Percentiles rank a stretch among this genome's conserved stretches.
Conservation (phyloP, 805 yeast species). For the Saturnispora sanitii region DNA sequence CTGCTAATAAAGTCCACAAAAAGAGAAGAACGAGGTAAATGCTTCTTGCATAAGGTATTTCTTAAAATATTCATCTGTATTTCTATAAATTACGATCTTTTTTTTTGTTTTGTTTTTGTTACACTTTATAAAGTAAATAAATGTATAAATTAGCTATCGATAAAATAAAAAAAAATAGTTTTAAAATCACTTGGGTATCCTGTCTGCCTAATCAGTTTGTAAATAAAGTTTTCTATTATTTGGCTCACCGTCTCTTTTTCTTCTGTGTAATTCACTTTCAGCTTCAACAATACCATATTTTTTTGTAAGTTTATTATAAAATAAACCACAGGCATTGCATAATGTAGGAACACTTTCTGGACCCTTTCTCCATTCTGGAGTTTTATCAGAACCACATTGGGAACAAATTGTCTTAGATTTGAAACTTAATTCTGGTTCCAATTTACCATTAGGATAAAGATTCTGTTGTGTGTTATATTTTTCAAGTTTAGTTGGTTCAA, state of each 20-base stretch:
- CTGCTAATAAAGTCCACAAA: constrained; percentile 16
- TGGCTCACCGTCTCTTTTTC: constrained; percentile 24
- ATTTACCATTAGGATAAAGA: constrained; percentile 26
- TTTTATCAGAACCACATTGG: constrained; percentile 65
- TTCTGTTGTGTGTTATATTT: constrained; percentile 2
- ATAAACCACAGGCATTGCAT: constrained; percentile 90
- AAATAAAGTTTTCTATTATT: constrained; percentile 20
- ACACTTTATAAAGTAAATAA: background rate
- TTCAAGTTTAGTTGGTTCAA: constrained; percentile 25
- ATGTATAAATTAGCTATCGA: background rate
- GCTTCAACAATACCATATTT: constrained; percentile 37
- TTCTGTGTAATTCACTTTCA: constrained; percentile 25
- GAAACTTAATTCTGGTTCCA: constrained; percentile 29
- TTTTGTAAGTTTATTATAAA: constrained; percentile 50
- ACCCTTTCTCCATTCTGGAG: constrained; percentile 93
- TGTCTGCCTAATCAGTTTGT: constrained; percentile 1
- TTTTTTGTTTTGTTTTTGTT: too few relatives aligned
- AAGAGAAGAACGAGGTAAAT: constrained; percentile 2
- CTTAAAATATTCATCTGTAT: background rate
- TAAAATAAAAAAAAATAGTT: background rate
- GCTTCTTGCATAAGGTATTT: background rate
- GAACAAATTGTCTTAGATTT: constrained; percentile 32
- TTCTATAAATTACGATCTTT: too few relatives aligned
- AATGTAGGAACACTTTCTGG: constrained; percentile 74
- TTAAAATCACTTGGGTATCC: too few relatives aligned